These are phyloP conservation scores for Mortierella sp. DNA, from an alignment of 371 early-diverging fungal genomes.

Conservation along the genomic window DNA sequence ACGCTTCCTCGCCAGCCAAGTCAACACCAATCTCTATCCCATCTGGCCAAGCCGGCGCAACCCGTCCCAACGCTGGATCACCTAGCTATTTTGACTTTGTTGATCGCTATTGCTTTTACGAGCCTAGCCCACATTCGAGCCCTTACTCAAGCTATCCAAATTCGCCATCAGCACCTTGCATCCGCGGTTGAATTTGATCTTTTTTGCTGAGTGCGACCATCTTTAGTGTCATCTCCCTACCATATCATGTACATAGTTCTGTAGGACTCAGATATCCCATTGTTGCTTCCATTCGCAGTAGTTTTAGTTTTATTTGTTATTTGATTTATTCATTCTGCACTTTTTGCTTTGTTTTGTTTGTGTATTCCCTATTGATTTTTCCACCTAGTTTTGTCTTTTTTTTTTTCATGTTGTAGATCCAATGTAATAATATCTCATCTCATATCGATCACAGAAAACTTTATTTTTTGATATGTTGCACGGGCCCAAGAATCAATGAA, in stretches of 20 bases:
- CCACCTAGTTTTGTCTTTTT: neutral
- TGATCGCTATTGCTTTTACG: conserved; percentile 72
- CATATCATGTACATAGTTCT: conserved; percentile 38
- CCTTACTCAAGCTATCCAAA: conserved; percentile 59
- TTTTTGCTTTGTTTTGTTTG: neutral
- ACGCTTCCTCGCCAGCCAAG: conserved; percentile 16
- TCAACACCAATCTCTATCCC: conserved; percentile 41
- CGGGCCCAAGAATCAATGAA: neutral
- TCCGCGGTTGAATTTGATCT: conserved; percentile 42
- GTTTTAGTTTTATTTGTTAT: conserved; percentile 1
- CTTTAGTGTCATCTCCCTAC: neutral
- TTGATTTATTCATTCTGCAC: conserved; percentile 3
- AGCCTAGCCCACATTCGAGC: conserved; percentile 56
- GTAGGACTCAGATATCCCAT: neutral
- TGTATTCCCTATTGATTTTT: conserved; percentile 6
- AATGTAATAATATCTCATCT: too few relatives aligned
- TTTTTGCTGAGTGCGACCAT: too few relatives aligned
- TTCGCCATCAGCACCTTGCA: conserved; percentile 55
- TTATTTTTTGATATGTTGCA: neutral
- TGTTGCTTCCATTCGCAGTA: conserved; percentile 5
- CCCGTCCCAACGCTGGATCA: conserved; percentile 30
- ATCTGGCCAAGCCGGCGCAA: neutral
- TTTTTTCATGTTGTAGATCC: neutral
- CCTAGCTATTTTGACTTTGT: conserved; percentile 65
- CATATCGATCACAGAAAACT: too few relatives aligned